These are phyloP conservation scores for Grosmannia serpens DNA, from an alignment of 2,329 filamentous ascomycete genomes.

Conservation along the genomic window DNA sequence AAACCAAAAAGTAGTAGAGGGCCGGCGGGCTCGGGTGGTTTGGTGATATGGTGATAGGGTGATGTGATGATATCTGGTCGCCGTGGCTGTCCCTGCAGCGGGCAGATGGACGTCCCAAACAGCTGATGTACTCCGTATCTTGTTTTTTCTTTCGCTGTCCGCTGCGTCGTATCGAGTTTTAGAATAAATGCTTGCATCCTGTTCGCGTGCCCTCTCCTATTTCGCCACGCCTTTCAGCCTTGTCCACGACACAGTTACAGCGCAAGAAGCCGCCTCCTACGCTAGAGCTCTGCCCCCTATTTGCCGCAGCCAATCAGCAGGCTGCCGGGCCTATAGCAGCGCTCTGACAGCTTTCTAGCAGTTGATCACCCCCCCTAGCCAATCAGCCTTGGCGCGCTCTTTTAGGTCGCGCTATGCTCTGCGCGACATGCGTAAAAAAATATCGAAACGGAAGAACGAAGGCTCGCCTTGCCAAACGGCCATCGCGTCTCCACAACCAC, in stretches of 20 bases:
- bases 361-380: not conserved
- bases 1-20: not conserved
- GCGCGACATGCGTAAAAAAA: not conserved
- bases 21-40: not conserved
- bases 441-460: not conserved
- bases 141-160: not conserved
- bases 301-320: conserved; percentile 7
- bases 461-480: not conserved
- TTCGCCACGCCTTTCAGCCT: not conserved
- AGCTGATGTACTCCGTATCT: not conserved
- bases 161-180: not conserved
- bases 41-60: not conserved
- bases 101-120: not conserved
- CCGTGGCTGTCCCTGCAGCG: too few species aligned
- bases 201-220: too few species aligned
- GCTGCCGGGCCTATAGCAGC: not conserved
- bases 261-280: too few species aligned
- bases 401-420: not conserved
- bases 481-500: not conserved
- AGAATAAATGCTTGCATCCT: too few species aligned
- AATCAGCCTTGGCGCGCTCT: not conserved
- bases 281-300: not conserved
- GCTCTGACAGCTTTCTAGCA: not conserved
- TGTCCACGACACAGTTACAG: not conserved
- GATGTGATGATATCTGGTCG: not conserved